Evolutionary conservation across 2,329 filamentous ascomycete species (phyloP).

Genomic region (Ophiostoma triangulosporum): DNA sequence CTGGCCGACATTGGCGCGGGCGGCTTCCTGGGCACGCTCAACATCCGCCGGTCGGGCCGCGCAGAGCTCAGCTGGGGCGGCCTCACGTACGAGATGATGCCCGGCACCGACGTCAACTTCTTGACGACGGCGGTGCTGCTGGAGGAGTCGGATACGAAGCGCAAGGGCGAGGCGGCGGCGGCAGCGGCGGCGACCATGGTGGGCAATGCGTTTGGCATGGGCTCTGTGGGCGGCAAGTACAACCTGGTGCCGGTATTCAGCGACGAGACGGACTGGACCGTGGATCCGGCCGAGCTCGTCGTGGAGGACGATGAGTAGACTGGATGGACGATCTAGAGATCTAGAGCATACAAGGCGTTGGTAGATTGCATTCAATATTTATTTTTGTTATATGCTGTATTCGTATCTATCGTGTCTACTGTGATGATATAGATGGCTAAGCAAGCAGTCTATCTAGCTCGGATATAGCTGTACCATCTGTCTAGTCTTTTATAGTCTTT

Average conservation of each 20-base stretch:
- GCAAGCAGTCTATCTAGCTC: too few relatives aligned
- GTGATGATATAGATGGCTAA: too few relatives aligned
- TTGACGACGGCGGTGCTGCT: conserved; percentile 46
- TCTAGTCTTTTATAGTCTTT: not conserved
- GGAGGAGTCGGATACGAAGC: conserved; percentile 41
- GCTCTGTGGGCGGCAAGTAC: conserved; percentile 49
- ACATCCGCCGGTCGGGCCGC: conserved; percentile 47
- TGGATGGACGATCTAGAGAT: not conserved
- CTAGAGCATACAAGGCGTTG: not conserved
- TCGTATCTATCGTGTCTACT: too few relatives aligned
- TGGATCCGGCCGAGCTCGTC: conserved; percentile 9
- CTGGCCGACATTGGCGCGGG: conserved; percentile 21
- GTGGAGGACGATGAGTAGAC: not conserved
- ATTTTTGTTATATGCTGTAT: not conserved
- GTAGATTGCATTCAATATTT: not conserved
- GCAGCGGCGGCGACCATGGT: conserved; percentile 20
- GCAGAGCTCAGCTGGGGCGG: conserved; percentile 52
- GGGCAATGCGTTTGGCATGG: conserved; percentile 46
- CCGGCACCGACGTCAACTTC: conserved; percentile 37
- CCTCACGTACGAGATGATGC: conserved; percentile 38
- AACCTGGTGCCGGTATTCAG: conserved; percentile 44
- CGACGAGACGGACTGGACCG: conserved; percentile 42
- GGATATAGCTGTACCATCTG: not conserved
- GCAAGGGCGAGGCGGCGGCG: conserved; percentile 24
- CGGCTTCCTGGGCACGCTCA: conserved; percentile 46